These are phyloP conservation scores for Verticillium isaacii DNA, from an alignment of 2,329 filamentous ascomycete genomes.

Conservation along the genomic window DNA sequence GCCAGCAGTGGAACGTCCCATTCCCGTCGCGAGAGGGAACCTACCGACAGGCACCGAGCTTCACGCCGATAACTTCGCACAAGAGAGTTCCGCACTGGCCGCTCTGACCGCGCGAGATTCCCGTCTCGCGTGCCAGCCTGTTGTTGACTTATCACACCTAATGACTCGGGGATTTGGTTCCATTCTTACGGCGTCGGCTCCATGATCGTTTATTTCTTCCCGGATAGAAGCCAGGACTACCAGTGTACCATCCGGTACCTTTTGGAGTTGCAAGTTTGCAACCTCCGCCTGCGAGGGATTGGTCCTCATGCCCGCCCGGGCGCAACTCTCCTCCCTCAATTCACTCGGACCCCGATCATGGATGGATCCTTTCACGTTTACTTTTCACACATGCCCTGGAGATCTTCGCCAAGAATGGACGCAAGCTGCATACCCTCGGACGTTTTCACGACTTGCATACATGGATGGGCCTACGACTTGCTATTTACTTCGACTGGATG, in stretches of 20 bases:
- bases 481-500: neutral
- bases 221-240: slow-evolving; percentile 5
- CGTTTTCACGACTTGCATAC: slow-evolving; percentile 14
- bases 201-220: slow-evolving; percentile 10
- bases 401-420: slow-evolving; percentile 2
- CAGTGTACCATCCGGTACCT: slow-evolving; percentile 2
- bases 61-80: slow-evolving; percentile 22
- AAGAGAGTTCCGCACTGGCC: slow-evolving; percentile 4
- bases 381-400: neutral
- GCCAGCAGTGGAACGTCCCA: slow-evolving; percentile 26
- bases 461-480: slow-evolving; percentile 13
- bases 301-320: neutral
- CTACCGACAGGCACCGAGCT: slow-evolving; percentile 32
- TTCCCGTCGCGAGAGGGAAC: slow-evolving; percentile 33
- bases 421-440: slow-evolving; percentile 8
- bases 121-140: slow-evolving; percentile 9
- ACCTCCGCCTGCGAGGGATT: slow-evolving; percentile 7
- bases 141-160: slow-evolving; percentile 11
- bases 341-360: slow-evolving; percentile 1
- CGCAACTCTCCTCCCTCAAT: slow-evolving; percentile 1
- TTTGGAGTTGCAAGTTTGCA: slow-evolving; percentile 12
- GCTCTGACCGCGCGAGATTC: slow-evolving; percentile 10
- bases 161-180: slow-evolving; percentile 12
- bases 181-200: slow-evolving; percentile 12
- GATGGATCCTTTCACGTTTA: neutral